Conservation (phyloP, 2,329 filamentous ascomycete species). For the Ophiostoma pallidulum region DNA sequence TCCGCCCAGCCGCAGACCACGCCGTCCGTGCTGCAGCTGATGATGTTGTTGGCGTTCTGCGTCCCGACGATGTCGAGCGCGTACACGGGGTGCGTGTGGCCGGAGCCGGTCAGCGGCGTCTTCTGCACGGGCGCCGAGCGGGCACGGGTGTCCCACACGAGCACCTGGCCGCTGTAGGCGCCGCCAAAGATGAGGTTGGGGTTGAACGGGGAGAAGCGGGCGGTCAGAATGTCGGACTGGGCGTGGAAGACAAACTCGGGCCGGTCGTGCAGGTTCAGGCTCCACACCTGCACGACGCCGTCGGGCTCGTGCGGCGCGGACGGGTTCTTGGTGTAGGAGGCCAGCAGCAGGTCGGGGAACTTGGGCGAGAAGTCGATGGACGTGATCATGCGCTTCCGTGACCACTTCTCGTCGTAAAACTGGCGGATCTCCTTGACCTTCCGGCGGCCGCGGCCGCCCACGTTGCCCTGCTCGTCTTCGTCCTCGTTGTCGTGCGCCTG, state of each 20-base stretch:
- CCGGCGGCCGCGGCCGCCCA: conserved; percentile 59
- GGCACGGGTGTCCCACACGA: conserved; percentile 92
- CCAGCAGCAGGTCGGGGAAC: conserved; percentile 84
- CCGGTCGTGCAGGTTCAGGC: conserved; percentile 83
- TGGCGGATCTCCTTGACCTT: conserved; percentile 81
- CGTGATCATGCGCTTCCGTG: conserved; percentile 95
- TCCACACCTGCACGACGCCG: conserved; percentile 94
- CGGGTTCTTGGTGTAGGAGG: conserved; percentile 95
- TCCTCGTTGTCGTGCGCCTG: conserved; percentile 68
- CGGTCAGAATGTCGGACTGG: conserved; percentile 87
- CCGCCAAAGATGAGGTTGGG: conserved; percentile 93
- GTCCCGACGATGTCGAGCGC: conserved; percentile 92
- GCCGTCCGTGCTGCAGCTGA: conserved; percentile 92
- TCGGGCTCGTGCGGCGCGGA: conserved; percentile 89
- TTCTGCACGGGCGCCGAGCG: conserved; percentile 87
- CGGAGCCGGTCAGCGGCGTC: conserved; percentile 87
- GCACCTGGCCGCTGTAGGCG: conserved; percentile 90
- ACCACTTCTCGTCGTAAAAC: conserved; percentile 92
- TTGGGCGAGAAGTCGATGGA: conserved; percentile 93
- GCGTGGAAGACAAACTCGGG: conserved; percentile 96
- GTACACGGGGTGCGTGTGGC: conserved; percentile 95
- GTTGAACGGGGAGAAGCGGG: conserved; percentile 97
- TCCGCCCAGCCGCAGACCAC: conserved; percentile 96
- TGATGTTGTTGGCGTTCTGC: conserved; percentile 97
- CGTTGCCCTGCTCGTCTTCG: conserved; percentile 72